Conservation (phyloP, 768 basidiomycete genomes). For the Mrakia blollopis region DNA sequence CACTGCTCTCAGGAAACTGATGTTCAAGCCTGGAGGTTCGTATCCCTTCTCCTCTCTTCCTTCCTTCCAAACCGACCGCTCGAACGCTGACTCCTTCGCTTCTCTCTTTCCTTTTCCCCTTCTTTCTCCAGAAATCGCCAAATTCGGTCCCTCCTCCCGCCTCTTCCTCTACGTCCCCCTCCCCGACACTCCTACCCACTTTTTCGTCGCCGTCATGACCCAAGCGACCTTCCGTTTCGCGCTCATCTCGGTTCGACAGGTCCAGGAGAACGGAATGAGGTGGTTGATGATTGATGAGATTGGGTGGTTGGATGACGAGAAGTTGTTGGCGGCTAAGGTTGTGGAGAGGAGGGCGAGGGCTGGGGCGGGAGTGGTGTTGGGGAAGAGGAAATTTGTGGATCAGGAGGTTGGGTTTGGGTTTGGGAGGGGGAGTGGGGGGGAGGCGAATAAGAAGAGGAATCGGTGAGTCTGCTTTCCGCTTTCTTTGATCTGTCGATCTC, state of each 20-base stretch:
- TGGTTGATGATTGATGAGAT: constrained; percentile 37
- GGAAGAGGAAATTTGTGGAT: neutral
- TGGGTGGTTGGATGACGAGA: constrained; percentile 35
- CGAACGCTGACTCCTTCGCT: neutral
- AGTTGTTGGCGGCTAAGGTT: constrained; percentile 4
- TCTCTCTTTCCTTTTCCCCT: neutral
- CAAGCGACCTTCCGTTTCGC: constrained; percentile 76
- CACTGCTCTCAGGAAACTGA: constrained; percentile 34
- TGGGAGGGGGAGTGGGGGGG: constrained; percentile 2
- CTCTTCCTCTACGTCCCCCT: constrained; percentile 71
- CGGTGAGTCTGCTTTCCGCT: neutral
- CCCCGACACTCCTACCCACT: constrained; percentile 69
- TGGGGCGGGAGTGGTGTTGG: neutral
- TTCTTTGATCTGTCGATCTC: neutral
- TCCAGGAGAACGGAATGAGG: constrained; percentile 36
- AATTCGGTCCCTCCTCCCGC: constrained; percentile 60
- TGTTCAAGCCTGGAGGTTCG: neutral
- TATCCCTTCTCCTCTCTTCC: neutral
- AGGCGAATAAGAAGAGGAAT: constrained; percentile 9
- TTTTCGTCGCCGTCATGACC: constrained; percentile 75
- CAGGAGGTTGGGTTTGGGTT: neutral
- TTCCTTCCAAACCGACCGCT: neutral
- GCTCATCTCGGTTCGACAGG: constrained; percentile 54
- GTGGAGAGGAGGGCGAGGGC: neutral
- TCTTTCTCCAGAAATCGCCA: constrained; percentile 60